Conservation (phyloP, 192 early-diverging fungal genomes). For the Linnemannia exigua region DNA sequence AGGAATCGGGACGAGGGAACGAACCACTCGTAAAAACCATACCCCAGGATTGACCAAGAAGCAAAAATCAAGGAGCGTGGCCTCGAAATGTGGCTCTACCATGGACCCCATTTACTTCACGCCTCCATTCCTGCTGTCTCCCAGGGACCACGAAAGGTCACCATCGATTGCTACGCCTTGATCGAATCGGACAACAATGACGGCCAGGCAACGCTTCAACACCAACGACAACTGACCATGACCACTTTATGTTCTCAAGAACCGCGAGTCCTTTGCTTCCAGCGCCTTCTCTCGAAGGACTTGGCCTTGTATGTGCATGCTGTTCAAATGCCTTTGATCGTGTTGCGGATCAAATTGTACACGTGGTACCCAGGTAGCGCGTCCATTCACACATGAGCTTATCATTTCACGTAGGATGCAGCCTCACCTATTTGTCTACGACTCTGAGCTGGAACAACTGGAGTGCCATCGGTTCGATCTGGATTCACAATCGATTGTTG, state of each 20-base stretch:
- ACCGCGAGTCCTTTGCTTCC: constrained; percentile 20
- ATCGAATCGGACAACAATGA: constrained; percentile 2
- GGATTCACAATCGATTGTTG: constrained; percentile 3
- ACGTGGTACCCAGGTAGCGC: too few species aligned
- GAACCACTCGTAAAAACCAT: not conserved
- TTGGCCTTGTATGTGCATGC: constrained; percentile 9
- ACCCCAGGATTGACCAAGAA: not conserved
- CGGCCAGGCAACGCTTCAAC: not conserved
- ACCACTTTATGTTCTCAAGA: constrained; percentile 6
- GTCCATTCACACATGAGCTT: not conserved
- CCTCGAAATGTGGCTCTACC: constrained; percentile 23
- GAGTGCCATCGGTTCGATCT: constrained; percentile 30
- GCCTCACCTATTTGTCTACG: constrained; percentile 32
- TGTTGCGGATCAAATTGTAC: not conserved
- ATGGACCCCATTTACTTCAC: constrained; percentile 15
- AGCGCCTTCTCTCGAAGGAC: constrained; percentile 2
- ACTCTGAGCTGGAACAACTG: constrained; percentile 11
- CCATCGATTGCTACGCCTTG: constrained; percentile 15
- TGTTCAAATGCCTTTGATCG: too few species aligned
- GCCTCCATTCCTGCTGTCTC: constrained; percentile 9
- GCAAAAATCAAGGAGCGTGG: not conserved
- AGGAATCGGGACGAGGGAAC: not conserved
- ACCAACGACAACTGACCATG: constrained; percentile 6
- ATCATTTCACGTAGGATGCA: not conserved
- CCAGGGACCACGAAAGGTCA: not conserved